Conservation (phyloP, 2,329 filamentous ascomycete species). For the Ophiostoma montium region DNA sequence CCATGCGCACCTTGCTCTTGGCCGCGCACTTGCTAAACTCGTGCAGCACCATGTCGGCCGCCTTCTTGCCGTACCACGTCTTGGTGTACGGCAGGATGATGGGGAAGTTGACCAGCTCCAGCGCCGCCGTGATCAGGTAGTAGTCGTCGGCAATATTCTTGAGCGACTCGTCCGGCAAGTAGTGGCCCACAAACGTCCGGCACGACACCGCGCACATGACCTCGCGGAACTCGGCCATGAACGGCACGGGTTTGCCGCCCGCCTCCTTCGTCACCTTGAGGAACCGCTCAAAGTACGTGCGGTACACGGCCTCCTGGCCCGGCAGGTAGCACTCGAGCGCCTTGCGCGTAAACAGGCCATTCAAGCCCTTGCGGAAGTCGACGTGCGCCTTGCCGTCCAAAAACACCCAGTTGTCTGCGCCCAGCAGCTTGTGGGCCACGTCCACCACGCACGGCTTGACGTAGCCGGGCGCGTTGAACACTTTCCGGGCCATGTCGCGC, state of each 20-base stretch:
- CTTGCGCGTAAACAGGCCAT: constrained; percentile 83
- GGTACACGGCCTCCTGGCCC: constrained; percentile 83
- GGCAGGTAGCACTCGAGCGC: constrained; percentile 82
- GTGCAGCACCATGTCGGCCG: constrained; percentile 76
- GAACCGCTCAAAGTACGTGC: constrained; percentile 71
- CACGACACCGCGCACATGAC: constrained; percentile 90
- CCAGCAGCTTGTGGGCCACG: constrained; percentile 81
- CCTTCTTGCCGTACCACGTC: constrained; percentile 95
- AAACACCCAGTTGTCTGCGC: constrained; percentile 91
- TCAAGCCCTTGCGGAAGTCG: constrained; percentile 93
- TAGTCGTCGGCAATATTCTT: constrained; percentile 95
- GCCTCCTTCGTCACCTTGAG: constrained; percentile 59
- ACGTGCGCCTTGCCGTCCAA: constrained; percentile 89
- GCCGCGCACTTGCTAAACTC: constrained; percentile 87
- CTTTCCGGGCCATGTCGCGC: constrained; percentile 88
- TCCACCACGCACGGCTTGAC: constrained; percentile 97
- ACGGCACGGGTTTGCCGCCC: constrained; percentile 61
- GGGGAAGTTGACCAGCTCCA: constrained; percentile 96
- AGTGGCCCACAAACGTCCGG: constrained; percentile 93
- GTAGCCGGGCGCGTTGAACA: constrained; percentile 84
- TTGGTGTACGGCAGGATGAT: constrained; percentile 91
- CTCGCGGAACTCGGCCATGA: constrained; percentile 86
- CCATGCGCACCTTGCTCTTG: constrained; percentile 87
- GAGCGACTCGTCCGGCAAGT: constrained; percentile 78
- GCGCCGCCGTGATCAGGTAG: constrained; percentile 86